Base-by-base conservation (phyloP, 345 rosid genomes). In the Sonneratia caseolaris region DNA sequence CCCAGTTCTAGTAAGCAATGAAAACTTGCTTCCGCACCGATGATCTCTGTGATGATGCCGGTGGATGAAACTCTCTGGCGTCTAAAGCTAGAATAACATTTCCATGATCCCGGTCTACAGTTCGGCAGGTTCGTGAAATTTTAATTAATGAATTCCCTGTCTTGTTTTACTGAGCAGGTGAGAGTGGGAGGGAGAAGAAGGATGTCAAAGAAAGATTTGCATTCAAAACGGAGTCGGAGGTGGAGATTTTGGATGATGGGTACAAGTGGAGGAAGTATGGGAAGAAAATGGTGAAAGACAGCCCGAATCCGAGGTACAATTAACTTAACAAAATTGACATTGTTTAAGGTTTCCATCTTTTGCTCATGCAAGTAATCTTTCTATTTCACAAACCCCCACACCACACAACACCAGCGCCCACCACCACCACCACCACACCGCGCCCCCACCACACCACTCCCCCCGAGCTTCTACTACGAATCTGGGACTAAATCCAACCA, bases 221-320 rank as follows among this genome's bases (percentile, higher is more conserved):
- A 38, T 92, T 95, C 82, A 90, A 80, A 82, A 92, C 97, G 22
- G 76, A 77, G 75, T 89, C 99, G 0, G 96, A 86, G 18, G 81
- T 92, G 13, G 99, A 95, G 76, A 83, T 90, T 73, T 82, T 95
- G 27, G 92, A 89, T 68, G 99, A 95, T 42, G 99, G 99, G 1
- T 95, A 71, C 85, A 95, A 77, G 79, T 95, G 99, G 99, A 87
- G 97, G 77, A 95, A 95, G 75, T 95, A 95, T 70, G 99, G 99
- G 40, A 95, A 92, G 89, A 95, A 95, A 82, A 89, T 86, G 96
- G 98, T 95, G 45, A 95, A 92, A 80, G 85, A 90, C 83, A 92
- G 92, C 77, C 91, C 97, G 3, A 81, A 95, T 68, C 99, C 97
- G 11, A 95, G 99, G 98, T 94, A 81, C 19, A 7, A 42, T 66